Conservation (phyloP, 2,329 filamentous ascomycete genomes). For the Fusarium poae region DNA sequence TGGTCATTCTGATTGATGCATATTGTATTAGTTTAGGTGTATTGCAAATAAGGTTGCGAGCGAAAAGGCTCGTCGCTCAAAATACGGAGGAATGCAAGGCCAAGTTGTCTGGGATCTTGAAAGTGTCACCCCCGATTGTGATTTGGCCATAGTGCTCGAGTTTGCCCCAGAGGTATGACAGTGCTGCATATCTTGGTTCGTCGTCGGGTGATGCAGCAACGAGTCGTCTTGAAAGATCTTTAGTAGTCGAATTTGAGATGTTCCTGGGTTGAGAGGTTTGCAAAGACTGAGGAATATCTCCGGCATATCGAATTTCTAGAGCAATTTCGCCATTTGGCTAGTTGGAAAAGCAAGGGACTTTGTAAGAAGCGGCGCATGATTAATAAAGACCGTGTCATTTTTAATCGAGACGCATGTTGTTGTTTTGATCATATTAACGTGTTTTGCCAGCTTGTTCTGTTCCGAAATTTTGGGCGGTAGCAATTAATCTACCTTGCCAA, state of each 20-base stretch:
- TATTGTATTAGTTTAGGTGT: conserved; percentile 12
- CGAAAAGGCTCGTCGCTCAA: conserved; percentile 6
- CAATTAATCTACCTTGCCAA: background rate
- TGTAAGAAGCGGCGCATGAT: conserved; percentile 3
- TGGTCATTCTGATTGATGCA: conserved; percentile 16
- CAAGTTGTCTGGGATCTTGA: conserved; percentile 16
- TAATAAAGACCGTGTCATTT: background rate
- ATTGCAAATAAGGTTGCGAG: background rate
- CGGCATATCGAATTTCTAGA: background rate
- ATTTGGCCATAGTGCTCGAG: background rate
- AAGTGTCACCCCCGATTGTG: conserved; percentile 2
- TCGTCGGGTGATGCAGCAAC: conserved; percentile 12
- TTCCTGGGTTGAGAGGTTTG: conserved; percentile 7
- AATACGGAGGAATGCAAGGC: conserved; percentile 10
- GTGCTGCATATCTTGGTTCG: conserved; percentile 15
- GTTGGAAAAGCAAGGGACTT: background rate
- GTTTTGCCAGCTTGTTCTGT: background rate
- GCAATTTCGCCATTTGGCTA: background rate
- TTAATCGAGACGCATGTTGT: background rate
- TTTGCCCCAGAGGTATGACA: conserved; percentile 20
- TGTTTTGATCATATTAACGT: background rate
- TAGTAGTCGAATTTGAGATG: conserved; percentile 13
- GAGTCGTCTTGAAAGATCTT: background rate
- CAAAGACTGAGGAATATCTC: conserved; percentile 13
- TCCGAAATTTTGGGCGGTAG: background rate